A percentile compares a stretch with the other conserved stretches of the same genome.
phyloP scores from a whole-genome alignment of 208 protist genomes.

The Entamoeba histolytica region DNA sequence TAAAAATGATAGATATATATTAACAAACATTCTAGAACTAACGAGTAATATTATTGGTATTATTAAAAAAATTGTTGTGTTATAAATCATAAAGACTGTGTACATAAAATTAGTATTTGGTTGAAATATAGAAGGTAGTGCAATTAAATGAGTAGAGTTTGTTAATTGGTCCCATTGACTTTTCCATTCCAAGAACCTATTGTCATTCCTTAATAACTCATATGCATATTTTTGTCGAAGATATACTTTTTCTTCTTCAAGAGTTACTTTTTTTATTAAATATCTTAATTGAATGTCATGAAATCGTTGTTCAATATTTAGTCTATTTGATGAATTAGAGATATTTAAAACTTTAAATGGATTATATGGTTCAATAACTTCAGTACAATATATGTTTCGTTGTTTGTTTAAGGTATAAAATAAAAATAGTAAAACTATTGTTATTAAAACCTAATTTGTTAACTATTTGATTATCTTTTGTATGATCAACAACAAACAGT shows the following conservation, averaged over 20 bases:
- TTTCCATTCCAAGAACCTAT: background rate
- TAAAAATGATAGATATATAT: no score
- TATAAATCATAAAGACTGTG: background rate
- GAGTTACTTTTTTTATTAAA: background rate
- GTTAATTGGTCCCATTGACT: background rate
- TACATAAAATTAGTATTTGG: background rate
- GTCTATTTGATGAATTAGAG: background rate
- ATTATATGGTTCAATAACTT: background rate
- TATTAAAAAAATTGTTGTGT: background rate
- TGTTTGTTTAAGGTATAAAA: no score
- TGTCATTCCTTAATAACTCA: background rate
- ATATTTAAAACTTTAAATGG: background rate
- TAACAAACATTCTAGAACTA: no score
- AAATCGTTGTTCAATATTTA: background rate
- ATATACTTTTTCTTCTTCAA: background rate
- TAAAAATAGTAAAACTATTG: no score
- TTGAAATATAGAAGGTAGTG: background rate
- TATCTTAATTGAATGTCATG: background rate
- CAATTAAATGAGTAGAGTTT: background rate
- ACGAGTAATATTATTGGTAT: background rate
- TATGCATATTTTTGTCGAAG: background rate
- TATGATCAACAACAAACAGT: background rate
- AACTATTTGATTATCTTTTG: no score
- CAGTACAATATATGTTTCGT: background rate
- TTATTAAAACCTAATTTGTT: no score